A percentile compares a stretch with the other conserved stretches of the same genome.
These are phyloP conservation scores for Paraconiothyrium sp. DNA, from an alignment of 2,329 filamentous ascomycete genomes.

Conservation along the genomic window DNA sequence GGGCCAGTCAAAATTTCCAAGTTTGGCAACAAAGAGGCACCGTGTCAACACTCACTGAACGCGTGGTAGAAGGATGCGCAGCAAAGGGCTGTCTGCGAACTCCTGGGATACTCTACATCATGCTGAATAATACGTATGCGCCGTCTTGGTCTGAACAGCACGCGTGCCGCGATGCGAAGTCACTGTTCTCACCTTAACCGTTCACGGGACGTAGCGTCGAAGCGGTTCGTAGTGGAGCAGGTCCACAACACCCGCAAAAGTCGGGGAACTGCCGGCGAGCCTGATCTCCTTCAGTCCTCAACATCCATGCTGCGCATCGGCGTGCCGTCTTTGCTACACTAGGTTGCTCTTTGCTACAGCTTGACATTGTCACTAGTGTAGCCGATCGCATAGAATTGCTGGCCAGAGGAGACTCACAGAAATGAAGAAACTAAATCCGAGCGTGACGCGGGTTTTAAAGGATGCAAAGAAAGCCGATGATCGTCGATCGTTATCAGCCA, in stretches of 20 bases:
- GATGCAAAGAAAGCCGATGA: not conserved
- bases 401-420: not conserved
- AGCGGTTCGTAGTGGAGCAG: not conserved
- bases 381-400: not conserved
- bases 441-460: not conserved
- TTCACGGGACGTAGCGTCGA: not conserved
- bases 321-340: not conserved
- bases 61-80: not conserved
- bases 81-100: not conserved
- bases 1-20: not conserved
- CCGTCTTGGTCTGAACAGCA: no score
- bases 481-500: not conserved
- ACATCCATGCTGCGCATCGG: not conserved
- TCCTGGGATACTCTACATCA: not conserved
- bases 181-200: not conserved
- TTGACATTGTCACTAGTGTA: not conserved
- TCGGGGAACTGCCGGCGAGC: not conserved
- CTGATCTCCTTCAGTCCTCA: not conserved
- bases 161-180: not conserved
- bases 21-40: no score
- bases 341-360: not conserved
- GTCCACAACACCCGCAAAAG: not conserved
- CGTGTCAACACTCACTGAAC: not conserved
- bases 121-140: no score
- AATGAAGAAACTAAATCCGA: not conserved